phyloP scores from a whole-genome alignment of 176 grass and related monocot genomes.

The Cenchrus purpureus region DNA sequence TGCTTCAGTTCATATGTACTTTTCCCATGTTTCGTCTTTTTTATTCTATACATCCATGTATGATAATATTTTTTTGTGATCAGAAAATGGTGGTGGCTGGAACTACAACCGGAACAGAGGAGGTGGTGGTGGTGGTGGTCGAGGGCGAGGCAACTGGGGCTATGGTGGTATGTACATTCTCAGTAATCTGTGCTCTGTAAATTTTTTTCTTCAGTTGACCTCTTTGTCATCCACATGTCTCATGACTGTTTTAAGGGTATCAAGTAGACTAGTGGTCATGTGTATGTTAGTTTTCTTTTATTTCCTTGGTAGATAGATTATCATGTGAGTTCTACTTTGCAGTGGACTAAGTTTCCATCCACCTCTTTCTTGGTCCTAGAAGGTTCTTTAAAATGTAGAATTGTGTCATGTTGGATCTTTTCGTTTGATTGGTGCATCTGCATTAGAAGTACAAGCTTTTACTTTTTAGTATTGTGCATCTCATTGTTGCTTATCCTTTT shows the following conservation, averaged over 20 bases:
- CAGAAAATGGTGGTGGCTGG: constrained; percentile 91
- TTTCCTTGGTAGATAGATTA: not conserved
- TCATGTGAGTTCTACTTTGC: not conserved
- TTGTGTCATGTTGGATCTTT: not conserved
- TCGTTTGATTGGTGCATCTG: not conserved
- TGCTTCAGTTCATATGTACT: constrained; percentile 23
- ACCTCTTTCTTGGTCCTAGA: not conserved
- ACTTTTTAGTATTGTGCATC: not conserved
- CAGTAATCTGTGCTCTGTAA: not conserved
- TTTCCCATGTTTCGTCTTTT: not conserved
- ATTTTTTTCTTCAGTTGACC: constrained; percentile 9
- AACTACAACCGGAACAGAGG: constrained; percentile 67
- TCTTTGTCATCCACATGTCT: not conserved
- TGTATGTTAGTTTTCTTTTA: not conserved
- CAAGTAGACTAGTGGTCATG: not conserved
- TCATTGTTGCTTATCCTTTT: not conserved
- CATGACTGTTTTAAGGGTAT: not conserved
- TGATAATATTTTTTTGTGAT: constrained; percentile 36
- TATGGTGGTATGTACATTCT: constrained; percentile 73
- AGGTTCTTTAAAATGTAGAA: not conserved
- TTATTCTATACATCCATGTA: not conserved
- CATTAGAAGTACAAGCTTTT: not conserved
- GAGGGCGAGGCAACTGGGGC: constrained; percentile 77
- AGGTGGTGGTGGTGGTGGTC: constrained; percentile 46
- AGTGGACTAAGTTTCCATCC: not conserved